phyloP scores from a whole-genome alignment of 495 filamentous ascomycete genomes.

The Trichoderma orchidacearum region DNA sequence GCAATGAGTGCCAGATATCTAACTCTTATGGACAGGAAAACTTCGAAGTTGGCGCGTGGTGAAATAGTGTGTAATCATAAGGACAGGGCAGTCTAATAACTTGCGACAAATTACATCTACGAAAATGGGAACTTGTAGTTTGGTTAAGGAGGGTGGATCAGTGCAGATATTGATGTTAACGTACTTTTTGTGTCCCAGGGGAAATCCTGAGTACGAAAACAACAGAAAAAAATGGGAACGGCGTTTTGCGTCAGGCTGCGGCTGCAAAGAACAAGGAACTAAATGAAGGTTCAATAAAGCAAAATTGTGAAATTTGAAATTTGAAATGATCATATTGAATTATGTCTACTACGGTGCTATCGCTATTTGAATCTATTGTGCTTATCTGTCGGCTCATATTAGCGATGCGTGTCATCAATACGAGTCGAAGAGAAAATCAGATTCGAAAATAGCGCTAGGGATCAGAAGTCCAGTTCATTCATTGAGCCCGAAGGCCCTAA shows the following conservation, averaged over 20 bases:
- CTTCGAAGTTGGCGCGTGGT: slow-evolving; percentile 70
- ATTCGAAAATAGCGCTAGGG: slow-evolving; percentile 13
- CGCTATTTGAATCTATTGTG: not conserved
- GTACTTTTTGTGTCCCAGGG: not conserved
- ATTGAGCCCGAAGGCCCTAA: slow-evolving; percentile 37
- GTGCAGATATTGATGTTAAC: not conserved
- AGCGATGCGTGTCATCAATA: not conserved
- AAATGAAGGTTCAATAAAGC: not conserved
- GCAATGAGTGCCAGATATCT: too few species aligned
- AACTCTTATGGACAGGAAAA: slow-evolving; percentile 45
- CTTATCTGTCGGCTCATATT: not conserved
- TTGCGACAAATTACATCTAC: not conserved
- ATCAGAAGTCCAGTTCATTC: slow-evolving; percentile 50
- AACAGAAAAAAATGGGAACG: not conserved
- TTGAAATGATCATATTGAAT: not conserved
- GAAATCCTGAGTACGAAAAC: not conserved
- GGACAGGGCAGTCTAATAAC: not conserved
- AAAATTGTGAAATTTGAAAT: too few species aligned
- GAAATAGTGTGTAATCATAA: slow-evolving; percentile 11
- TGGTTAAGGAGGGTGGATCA: not conserved
- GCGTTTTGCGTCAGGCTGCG: not conserved
- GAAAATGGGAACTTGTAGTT: not conserved
- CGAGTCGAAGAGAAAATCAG: not conserved
- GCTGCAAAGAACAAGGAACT: not conserved
- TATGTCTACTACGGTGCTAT: not conserved